Evolutionary conservation across 129 eudicot genomes (phyloP).

Genomic region (Escallonia herrerae): DNA sequence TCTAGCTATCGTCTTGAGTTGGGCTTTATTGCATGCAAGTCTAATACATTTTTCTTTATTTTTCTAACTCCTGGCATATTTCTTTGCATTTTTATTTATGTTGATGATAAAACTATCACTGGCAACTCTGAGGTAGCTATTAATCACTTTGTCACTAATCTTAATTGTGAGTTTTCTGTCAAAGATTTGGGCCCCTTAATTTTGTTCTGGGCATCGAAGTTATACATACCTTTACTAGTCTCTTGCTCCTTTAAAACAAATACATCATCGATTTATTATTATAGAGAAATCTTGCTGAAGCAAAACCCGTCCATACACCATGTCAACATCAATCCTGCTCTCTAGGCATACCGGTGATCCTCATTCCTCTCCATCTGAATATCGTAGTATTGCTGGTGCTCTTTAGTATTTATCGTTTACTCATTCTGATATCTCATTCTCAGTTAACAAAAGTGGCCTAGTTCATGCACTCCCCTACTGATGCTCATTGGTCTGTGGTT

Average conservation of each 20-base stretch:
- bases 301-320: background rate
- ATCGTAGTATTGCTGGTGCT: background rate
- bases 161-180: background rate
- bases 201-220: background rate
- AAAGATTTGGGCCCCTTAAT: background rate
- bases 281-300: background rate
- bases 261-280: background rate
- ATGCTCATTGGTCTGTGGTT: background rate
- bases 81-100: background rate
- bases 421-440: background rate
- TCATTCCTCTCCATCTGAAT: background rate
- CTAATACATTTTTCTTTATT: background rate
- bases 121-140: background rate
- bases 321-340: background rate
- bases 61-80: background rate
- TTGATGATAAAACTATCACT: background rate
- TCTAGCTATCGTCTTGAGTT: background rate
- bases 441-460: background rate
- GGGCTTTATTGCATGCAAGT: background rate
- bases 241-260: background rate
- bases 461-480: background rate
- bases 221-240: background rate
- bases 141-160: background rate
- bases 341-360: background rate
- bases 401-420: constrained; percentile 1